These are phyloP conservation scores for Carpinus viminea DNA, from an alignment of 306 rosid genomes.

Conservation along the genomic window DNA sequence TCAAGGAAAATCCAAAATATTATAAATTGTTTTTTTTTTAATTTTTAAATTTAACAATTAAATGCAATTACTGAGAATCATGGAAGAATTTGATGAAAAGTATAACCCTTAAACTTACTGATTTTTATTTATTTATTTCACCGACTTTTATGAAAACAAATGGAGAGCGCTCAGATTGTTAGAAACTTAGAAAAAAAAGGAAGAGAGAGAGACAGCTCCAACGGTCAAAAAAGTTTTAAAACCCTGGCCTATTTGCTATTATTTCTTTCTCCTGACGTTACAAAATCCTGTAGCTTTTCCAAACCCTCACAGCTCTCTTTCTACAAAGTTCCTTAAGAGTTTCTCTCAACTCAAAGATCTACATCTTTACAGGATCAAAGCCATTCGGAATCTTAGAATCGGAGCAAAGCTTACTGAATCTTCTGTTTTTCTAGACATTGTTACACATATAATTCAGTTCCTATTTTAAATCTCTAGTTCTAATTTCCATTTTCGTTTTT, in stretches of 20 bases:
- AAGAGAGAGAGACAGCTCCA: conserved; percentile 7
- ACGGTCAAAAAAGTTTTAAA: conserved; percentile 34
- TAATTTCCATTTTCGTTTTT: background rate
- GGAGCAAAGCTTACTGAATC: background rate
- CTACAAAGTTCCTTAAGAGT: background rate
- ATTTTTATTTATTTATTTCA: too few relatives aligned
- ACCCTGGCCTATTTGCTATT: background rate
- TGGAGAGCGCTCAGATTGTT: too few relatives aligned
- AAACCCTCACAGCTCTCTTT: background rate
- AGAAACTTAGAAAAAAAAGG: too few relatives aligned
- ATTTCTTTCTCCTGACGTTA: conserved; percentile 25
- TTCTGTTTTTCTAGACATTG: background rate
- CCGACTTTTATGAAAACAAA: too few relatives aligned
- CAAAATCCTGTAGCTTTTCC: background rate
- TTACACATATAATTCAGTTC: background rate
- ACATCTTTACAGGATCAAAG: conserved; percentile 8
- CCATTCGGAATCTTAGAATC: background rate
- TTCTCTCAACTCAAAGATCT: background rate
- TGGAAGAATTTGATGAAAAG: too few relatives aligned
- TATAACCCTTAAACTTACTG: too few relatives aligned
- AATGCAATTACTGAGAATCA: too few relatives aligned
- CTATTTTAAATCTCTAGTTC: background rate
- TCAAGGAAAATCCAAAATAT: too few relatives aligned
- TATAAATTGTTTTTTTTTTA: too few relatives aligned
- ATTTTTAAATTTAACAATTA: too few relatives aligned